A percentile compares a stretch with the other conserved stretches of the same genome.
phyloP scores from a whole-genome alignment of 2,329 filamentous ascomycete species.

The Penicillium sp. region DNA sequence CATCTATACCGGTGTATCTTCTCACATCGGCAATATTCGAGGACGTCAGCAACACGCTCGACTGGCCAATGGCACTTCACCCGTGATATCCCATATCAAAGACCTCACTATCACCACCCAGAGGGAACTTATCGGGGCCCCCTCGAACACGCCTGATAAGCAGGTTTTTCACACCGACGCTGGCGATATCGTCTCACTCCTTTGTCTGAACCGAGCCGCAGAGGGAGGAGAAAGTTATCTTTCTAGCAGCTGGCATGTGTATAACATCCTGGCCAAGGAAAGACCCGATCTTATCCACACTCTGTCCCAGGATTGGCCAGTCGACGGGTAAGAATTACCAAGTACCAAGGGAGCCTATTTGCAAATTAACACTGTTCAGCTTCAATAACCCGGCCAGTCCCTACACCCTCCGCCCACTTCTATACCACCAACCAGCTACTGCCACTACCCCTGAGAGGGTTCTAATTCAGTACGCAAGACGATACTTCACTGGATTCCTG shows the following conservation, averaged over 20 bases:
- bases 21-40: constrained; percentile 41
- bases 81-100: constrained; percentile 62
- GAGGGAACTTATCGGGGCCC: constrained; percentile 16
- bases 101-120: constrained; percentile 48
- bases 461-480: constrained; percentile 61
- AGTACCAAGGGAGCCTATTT: background rate
- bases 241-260: constrained; percentile 55
- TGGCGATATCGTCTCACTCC: constrained; percentile 55
- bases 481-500: constrained; percentile 56
- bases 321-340: constrained; percentile 44
- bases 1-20: constrained; percentile 46
- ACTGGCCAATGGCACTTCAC: constrained; percentile 28
- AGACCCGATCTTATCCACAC: constrained; percentile 56
- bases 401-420: constrained; percentile 46
- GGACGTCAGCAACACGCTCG: constrained; percentile 44
- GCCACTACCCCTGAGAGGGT: constrained; percentile 52
- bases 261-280: constrained; percentile 55
- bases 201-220: constrained; percentile 48
- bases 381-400: constrained; percentile 52
- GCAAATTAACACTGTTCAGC: constrained; percentile 33
- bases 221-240: constrained; percentile 55
- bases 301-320: constrained; percentile 50
- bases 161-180: constrained; percentile 58
- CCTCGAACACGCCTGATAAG: constrained; percentile 30
- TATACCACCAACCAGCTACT: constrained; percentile 55